Percentiles rank a stretch among this genome's conserved stretches.
These are phyloP conservation scores for Curvularia verruculosa DNA, from an alignment of 2,329 filamentous ascomycete species.

Conservation along the genomic window DNA sequence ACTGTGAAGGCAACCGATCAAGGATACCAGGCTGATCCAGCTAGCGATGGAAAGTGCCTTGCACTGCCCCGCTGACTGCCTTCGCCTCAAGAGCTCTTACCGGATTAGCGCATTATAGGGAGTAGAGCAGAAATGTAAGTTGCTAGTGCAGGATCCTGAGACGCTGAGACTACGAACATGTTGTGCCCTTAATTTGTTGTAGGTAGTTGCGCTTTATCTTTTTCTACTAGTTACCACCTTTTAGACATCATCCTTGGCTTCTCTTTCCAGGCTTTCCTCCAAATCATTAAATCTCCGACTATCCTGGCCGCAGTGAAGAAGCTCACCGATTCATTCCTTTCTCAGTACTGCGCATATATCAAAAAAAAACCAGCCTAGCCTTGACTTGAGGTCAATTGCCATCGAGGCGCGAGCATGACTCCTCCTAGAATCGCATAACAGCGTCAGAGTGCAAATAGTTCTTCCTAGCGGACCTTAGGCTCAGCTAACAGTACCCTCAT, in stretches of 20 bases:
- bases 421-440: background rate
- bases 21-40: background rate
- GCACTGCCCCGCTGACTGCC: background rate
- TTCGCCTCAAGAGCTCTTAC: background rate
- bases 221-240: background rate
- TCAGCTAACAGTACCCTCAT: background rate
- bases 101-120: background rate
- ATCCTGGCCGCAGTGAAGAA: background rate
- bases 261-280: background rate
- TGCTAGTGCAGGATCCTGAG: background rate
- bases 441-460: background rate
- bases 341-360: too few species aligned
- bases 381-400: too few species aligned
- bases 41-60: background rate
- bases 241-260: too few species aligned
- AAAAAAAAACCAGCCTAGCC: too few species aligned
- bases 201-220: background rate
- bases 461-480: background rate
- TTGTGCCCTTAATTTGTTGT: background rate
- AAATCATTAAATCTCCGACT: background rate
- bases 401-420: background rate
- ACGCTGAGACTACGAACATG: background rate
- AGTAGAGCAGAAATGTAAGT: background rate
- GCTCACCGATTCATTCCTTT: background rate
- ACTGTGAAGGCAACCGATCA: background rate